phyloP scores from a whole-genome alignment of 176 grass and related monocot species.

The Oryza officinalis region DNA sequence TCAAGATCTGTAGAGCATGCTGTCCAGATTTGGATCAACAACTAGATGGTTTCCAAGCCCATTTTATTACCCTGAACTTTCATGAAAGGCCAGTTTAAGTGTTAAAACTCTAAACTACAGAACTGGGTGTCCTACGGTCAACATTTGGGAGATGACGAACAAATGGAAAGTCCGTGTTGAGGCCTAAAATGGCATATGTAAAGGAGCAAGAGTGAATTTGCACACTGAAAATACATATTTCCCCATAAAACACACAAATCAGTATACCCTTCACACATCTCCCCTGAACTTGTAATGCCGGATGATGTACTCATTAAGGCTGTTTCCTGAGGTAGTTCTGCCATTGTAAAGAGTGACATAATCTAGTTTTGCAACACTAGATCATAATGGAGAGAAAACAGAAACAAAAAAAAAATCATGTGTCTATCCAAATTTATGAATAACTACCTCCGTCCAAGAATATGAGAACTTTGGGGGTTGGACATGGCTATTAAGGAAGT shows the following conservation, averaged over 20 bases:
- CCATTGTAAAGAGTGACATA: background rate
- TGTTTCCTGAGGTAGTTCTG: background rate
- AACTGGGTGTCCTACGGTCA: background rate
- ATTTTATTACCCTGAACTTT: background rate
- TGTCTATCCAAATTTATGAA: slow-evolving; percentile 18
- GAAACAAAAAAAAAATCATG: background rate
- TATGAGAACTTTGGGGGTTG: too few relatives aligned
- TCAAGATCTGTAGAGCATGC: background rate
- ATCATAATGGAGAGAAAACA: background rate
- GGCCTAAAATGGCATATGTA: background rate
- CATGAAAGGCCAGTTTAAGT: background rate
- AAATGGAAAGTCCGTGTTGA: background rate
- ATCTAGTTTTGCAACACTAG: background rate
- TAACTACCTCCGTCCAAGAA: background rate
- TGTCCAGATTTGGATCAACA: slow-evolving; percentile 15
- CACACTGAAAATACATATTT: background rate
- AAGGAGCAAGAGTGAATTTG: background rate
- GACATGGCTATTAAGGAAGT: too few relatives aligned
- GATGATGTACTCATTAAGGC: background rate
- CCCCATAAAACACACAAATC: background rate
- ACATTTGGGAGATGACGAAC: background rate
- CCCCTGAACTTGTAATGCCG: background rate
- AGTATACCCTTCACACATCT: background rate
- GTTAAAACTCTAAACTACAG: background rate
- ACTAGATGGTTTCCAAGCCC: background rate